A percentile compares a stretch with the other conserved stretches of the same genome.
These are phyloP conservation scores for Xerocomus brunneocitrinus DNA, from an alignment of 768 basidiomycete species.

Conservation along the genomic window DNA sequence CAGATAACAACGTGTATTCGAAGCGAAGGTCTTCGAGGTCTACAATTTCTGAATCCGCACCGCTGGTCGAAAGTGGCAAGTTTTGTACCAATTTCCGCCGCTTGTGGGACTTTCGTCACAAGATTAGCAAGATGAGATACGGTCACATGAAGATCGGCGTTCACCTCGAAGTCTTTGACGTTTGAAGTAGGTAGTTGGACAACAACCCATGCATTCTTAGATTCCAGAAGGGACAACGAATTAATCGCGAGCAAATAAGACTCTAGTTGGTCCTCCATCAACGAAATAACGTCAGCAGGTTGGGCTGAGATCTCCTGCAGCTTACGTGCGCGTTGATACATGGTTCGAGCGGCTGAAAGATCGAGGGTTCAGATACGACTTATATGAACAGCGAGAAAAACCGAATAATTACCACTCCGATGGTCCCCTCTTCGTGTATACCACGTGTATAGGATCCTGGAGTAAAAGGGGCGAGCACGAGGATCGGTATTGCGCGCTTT, in stretches of 20 bases:
- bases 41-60: conserved; percentile 68
- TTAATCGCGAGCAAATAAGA: conserved; percentile 87
- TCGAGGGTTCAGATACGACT: conserved; percentile 23
- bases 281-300: conserved; percentile 34
- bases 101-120: conserved; percentile 52
- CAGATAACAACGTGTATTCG: conserved; percentile 70
- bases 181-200: conserved; percentile 51
- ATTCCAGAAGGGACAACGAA: conserved; percentile 76
- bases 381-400: conserved; percentile 8
- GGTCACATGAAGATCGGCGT: conserved; percentile 17
- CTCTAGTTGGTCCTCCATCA: conserved; percentile 68
- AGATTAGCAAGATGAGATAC: conserved; percentile 15
- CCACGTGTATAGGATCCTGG: conserved; percentile 93
- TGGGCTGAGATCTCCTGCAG: conserved; percentile 45
- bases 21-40: conserved; percentile 74
- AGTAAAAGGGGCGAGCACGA: conserved; percentile 77
- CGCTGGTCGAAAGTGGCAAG: conserved; percentile 73
- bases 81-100: conserved; percentile 66
- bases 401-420: conserved; percentile 67
- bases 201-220: conserved; percentile 79
- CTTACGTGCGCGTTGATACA: conserved; percentile 90
- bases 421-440: conserved; percentile 84
- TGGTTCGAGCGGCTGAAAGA: conserved; percentile 72
- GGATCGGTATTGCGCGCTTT: conserved; percentile 94
- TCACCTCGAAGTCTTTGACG: conserved; percentile 44